Evolutionary conservation across 305 asterid species (phyloP), one percentile per base, ranked within the genome.

Genomic region (Ajuga reptans): DNA sequence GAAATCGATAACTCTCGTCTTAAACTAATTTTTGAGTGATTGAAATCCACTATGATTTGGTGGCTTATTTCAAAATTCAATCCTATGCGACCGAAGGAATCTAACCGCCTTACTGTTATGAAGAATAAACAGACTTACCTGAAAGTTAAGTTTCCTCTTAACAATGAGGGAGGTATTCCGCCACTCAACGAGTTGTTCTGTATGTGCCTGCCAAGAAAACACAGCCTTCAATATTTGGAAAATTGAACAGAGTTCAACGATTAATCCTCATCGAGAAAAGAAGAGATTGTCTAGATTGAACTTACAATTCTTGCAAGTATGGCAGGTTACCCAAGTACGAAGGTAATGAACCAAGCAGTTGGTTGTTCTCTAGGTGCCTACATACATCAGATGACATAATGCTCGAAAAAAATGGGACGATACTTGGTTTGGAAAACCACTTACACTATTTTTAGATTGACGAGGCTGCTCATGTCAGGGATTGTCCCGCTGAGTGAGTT

Each of bases 361-460:
- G 77, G 79, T 90, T 93, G 84, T 87, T 87, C 86, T 90, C 97
- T 51, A 93, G 78, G 87, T 90, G 98, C 88, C 98, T 93, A 89
- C 87, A 79, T 55, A 46, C 61, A 76, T 51, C 46, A 65, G 60
- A 64, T 6, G 8, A 62, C 29, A 31, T 29, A 17, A 80, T 70
- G 74, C 54, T 72, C 5, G 15, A 12, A 64, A 45, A 36, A 6
- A 39, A 18, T 0, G 51, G 58, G 31, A 66, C 67, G 12, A 8
- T 47, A 46, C 70, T 61, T 52, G 10, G 55, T 72, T 55, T 47
- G 14, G 52, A 49, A 51, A 46, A 71, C 3, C 42, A 34, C 9
- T 83, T 87, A 93, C 98, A 93, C 41, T 64, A 85, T 87, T 79
- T 82, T 78, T 79, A 93, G 77, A 73, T 87, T 88, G 66, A 85